Evolutionary conservation across 441 rosid genomes (phyloP).

Genomic region (Brassica balearica): DNA sequence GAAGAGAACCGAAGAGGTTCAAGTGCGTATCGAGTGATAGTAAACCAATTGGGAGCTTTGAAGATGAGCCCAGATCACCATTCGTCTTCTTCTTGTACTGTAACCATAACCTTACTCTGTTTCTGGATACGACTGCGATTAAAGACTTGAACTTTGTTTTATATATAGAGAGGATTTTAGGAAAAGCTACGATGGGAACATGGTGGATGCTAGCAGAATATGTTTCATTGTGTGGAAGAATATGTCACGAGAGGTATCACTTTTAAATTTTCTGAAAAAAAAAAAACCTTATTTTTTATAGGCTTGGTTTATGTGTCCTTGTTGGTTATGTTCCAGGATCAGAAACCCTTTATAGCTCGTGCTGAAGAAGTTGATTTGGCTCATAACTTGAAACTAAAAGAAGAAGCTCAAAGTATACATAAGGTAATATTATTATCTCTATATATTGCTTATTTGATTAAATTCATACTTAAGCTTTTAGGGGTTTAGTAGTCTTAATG

Average conservation of each 20-base stretch:
- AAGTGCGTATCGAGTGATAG: slow-evolving; percentile 47
- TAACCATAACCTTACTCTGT: slow-evolving; percentile 23
- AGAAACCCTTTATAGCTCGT: slow-evolving; percentile 48
- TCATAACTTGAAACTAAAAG: slow-evolving; percentile 42
- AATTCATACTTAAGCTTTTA: neutral
- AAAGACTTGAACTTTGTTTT: neutral
- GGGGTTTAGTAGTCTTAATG: neutral
- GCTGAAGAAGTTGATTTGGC: slow-evolving; percentile 54
- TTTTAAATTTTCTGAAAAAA: neutral
- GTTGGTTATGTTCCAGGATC: slow-evolving; percentile 51
- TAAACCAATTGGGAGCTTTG: slow-evolving; percentile 24
- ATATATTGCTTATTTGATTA: neutral
- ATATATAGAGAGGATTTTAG: slow-evolving; percentile 56
- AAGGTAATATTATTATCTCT: slow-evolving; percentile 48
- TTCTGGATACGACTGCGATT: neutral
- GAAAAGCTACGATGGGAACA: slow-evolving; percentile 26
- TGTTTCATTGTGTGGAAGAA: slow-evolving; percentile 69
- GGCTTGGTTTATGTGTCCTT: neutral
- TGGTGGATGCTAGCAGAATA: slow-evolving; percentile 47
- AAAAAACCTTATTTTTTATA: neutral
- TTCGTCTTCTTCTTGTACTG: slow-evolving; percentile 71
- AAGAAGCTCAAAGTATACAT: slow-evolving; percentile 44
- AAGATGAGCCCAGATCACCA: slow-evolving; percentile 72
- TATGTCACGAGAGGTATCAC: slow-evolving; percentile 62
- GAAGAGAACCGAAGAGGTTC: slow-evolving; percentile 64